Evolutionary conservation across 345 rosid genomes (phyloP).

Genomic region (Gossypium ekmanianum): DNA sequence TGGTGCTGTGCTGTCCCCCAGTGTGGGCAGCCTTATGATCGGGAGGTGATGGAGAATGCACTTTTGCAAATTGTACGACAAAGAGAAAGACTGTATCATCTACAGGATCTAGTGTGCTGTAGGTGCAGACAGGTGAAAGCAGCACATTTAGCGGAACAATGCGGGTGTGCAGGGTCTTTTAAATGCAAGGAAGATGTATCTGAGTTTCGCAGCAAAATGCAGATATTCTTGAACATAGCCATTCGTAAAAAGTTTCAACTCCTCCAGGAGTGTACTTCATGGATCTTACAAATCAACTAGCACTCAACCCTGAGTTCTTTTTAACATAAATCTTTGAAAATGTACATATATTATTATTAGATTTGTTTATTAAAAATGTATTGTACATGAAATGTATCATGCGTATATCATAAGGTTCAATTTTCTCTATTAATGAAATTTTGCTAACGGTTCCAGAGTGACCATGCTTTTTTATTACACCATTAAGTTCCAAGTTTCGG

Average conservation of each 20-base stretch:
- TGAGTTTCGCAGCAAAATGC: not conserved
- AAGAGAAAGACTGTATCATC: slow-evolving; percentile 74
- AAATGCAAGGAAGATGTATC: slow-evolving; percentile 11
- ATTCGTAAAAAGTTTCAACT: slow-evolving; percentile 9
- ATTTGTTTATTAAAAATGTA: not conserved
- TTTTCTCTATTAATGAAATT: not conserved
- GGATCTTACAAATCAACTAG: slow-evolving; percentile 15
- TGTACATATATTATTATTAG: not conserved
- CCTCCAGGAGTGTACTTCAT: slow-evolving; percentile 7
- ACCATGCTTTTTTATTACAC: not conserved
- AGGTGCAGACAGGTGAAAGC: slow-evolving; percentile 93
- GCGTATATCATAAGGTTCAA: not conserved
- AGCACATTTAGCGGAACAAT: slow-evolving; percentile 75
- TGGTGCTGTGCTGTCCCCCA: slow-evolving; percentile 77
- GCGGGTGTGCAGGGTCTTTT: slow-evolving; percentile 76
- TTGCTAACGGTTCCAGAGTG: not conserved
- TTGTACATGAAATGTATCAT: not conserved
- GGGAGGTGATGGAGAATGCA: slow-evolving; percentile 71
- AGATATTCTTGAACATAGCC: slow-evolving; percentile 9
- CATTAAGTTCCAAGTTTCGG: not conserved
- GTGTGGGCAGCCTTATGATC: slow-evolving; percentile 81
- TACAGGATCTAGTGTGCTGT: slow-evolving; percentile 77
- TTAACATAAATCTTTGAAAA: slow-evolving; percentile 1
- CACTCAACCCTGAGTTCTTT: not conserved
- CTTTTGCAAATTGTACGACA: slow-evolving; percentile 84